Evolutionary conservation across 257 asterid species (phyloP), one percentile per base, ranked within the genome.

Genomic region (Dorcoceras hygrometricum): DNA sequence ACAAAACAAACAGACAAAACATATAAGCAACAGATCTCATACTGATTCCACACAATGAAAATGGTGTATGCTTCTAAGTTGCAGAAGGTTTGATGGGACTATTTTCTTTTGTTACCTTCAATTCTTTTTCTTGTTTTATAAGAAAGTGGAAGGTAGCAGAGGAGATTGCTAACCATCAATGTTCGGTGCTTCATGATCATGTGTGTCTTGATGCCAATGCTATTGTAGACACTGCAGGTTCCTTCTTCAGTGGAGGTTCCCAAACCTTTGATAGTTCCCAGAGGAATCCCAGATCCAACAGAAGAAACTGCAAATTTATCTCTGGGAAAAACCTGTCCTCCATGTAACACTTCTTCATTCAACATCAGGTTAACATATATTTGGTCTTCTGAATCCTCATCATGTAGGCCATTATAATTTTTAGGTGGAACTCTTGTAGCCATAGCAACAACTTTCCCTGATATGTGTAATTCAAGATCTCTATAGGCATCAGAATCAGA

Each of bases 241-340:
- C 93, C 96, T 86, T 93, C 98, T 29, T 93, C 97, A 9, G 97
- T 77, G 71, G 84, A 78, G 66, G 90, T 86, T 55, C 98, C 89
- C 67, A 93, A 76, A 67, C 98, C 97, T 80, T 75, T 82, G 79
- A 93, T 83, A 67, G 77, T 79, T 71, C 97, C 97, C 77, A 93
- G 74, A 23, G 73, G 90, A 80, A 76, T 62, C 77, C 80, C 57
- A 69, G 78, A 78, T 69, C 76, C 87, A 60, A 39, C 71, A 53
- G 86, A 53, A 57, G 80, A 69, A 46, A 71, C 81, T 43, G 61
- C 57, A 65, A 19, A 43, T 18, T 65, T 58, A 60, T 73, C 75
- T 55, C 68, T 68, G 16, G 72, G 65, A 57, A 57, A 57, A 25
- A 57, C 71, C 58, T 73, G 77, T 66, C 69, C 71, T 27, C 51